Evolutionary conservation across 306 rosid species (phyloP).

Genomic region (Ormosia semicastrata): DNA sequence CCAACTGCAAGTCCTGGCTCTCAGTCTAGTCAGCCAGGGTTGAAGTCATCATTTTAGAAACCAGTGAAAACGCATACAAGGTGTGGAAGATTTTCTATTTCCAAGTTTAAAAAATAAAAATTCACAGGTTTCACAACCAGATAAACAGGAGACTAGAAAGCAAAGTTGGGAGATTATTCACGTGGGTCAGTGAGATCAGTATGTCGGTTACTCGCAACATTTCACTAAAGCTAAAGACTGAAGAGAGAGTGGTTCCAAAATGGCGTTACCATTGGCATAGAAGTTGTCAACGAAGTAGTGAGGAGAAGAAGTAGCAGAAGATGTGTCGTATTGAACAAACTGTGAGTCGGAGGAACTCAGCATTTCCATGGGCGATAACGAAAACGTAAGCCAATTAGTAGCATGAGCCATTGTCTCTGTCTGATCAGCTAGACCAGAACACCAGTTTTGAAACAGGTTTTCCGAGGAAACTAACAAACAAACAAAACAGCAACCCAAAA

Average conservation of each 20-base stretch:
- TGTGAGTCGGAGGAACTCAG: constrained; percentile 52
- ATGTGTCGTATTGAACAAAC: constrained; percentile 38
- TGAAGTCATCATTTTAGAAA: no score
- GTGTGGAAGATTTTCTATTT: no score
- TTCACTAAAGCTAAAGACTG: no score
- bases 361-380: constrained; percentile 73
- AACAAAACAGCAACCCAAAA: not conserved
- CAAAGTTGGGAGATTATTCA: no score
- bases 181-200: not conserved
- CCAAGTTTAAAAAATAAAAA: not conserved
- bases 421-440: not conserved
- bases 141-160: no score
- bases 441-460: not conserved
- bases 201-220: not conserved
- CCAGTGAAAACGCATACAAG: no score
- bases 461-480: constrained; percentile 37
- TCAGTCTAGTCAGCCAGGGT: no score
- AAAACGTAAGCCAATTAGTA: constrained; percentile 79
- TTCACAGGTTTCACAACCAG: no score
- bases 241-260: no score
- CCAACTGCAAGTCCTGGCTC: no score
- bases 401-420: constrained; percentile 55
- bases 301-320: constrained; percentile 39
- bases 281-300: constrained; percentile 62
- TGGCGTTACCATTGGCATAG: constrained; percentile 48